Evolutionary conservation across 768 basidiomycete genomes (phyloP).

Genomic region (Psilocybe sp.): DNA sequence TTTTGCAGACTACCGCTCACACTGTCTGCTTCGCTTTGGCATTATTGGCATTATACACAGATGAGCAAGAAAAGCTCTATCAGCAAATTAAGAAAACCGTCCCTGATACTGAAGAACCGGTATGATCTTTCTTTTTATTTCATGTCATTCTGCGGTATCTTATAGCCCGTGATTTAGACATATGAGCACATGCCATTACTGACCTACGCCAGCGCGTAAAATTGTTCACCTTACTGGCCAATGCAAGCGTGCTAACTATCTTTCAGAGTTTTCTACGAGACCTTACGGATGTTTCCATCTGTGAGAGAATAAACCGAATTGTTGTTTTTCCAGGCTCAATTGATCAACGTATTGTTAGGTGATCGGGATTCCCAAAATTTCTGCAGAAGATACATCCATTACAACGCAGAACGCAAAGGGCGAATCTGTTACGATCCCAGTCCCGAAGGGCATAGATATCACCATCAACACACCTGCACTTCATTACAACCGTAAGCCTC

Average conservation of each 20-base stretch:
- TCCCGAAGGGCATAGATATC: no score
- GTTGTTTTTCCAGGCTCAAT: background rate
- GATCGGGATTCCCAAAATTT: slow-evolving; percentile 1
- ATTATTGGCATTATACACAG: slow-evolving; percentile 40
- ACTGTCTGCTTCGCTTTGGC: slow-evolving; percentile 39
- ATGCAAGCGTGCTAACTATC: background rate
- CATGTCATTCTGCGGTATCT: no score
- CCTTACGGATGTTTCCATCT: slow-evolving; percentile 46
- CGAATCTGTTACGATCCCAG: no score
- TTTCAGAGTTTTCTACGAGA: slow-evolving; percentile 46
- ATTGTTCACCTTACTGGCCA: background rate
- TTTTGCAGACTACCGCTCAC: slow-evolving; percentile 31
- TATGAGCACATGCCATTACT: slow-evolving; percentile 40
- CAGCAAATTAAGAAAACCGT: slow-evolving; percentile 32
- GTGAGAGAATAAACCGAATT: slow-evolving; percentile 22
- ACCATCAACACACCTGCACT: no score
- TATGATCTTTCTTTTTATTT: slow-evolving; percentile 11
- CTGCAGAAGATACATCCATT: no score
- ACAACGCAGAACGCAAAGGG: no score
- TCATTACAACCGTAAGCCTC: background rate
- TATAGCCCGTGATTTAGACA: slow-evolving; percentile 20
- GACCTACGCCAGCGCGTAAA: slow-evolving; percentile 37
- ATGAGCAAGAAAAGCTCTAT: slow-evolving; percentile 43
- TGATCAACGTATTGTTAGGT: slow-evolving; percentile 25
- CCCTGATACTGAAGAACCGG: slow-evolving; percentile 27